Percentiles rank a stretch among this genome's conserved stretches.
Evolutionary conservation across 2,329 filamentous ascomycete genomes (phyloP).

Genomic region (Claviceps fusiformis): DNA sequence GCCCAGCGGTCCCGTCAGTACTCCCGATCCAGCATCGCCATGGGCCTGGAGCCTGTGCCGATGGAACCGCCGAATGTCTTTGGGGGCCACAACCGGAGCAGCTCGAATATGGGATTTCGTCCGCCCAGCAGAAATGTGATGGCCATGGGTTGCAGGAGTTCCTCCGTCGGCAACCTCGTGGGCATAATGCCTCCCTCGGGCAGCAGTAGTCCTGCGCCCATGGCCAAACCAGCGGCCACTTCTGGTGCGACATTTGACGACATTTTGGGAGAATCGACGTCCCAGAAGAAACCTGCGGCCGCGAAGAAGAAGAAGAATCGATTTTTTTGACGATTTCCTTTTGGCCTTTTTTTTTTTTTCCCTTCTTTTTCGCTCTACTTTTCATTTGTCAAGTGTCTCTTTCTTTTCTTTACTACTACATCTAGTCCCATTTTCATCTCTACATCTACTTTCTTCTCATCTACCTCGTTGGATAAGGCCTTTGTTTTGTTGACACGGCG

Average conservation of each 20-base stretch:
- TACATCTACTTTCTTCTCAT: too few species aligned
- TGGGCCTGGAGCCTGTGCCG: conserved; percentile 30
- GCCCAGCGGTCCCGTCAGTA: conserved; percentile 19
- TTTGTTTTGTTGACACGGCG: too few species aligned
- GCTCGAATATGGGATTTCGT: conserved; percentile 20
- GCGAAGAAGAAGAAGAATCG: conserved; percentile 26
- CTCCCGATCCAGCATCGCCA: conserved; percentile 28
- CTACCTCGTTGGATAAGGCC: too few species aligned
- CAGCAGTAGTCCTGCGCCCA: conserved; percentile 7
- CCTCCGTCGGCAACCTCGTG: conserved; percentile 23
- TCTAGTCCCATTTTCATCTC: too few species aligned
- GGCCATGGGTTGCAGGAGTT: conserved; percentile 16
- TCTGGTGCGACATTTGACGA: conserved; percentile 34
- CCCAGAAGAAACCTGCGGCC: conserved; percentile 15
- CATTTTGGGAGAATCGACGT: conserved; percentile 24
- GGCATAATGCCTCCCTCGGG: conserved; percentile 9
- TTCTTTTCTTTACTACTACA: too few species aligned
- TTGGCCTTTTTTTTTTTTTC: too few species aligned
- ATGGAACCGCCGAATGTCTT: conserved; percentile 19
- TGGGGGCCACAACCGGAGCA: conserved; percentile 20
- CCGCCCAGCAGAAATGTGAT: conserved; percentile 16
- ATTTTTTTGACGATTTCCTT: conserved; percentile 19
- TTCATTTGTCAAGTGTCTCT: too few species aligned
- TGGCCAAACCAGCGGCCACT: conserved; percentile 11
- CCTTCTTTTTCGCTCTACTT: too few species aligned